Percentiles rank a stretch among this genome's conserved stretches.
Conservation (phyloP, 1,139 yeast genomes). For the Nadsonia commutata region DNA sequence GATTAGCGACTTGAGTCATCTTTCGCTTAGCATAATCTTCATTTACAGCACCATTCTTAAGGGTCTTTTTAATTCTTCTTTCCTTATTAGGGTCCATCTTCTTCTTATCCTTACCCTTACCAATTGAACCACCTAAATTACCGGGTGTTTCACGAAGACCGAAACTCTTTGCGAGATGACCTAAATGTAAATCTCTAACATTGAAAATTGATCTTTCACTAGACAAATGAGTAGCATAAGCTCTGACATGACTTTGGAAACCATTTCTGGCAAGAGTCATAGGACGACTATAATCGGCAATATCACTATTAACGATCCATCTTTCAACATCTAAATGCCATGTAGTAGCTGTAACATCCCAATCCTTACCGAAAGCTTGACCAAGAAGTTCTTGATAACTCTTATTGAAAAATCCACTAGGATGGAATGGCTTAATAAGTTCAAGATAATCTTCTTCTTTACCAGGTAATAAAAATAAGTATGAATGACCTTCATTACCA, state of each 20-base stretch:
- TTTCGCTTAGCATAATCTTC: slow-evolving; percentile 4
- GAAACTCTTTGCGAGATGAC: slow-evolving; percentile 89
- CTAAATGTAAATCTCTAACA: slow-evolving; percentile 70
- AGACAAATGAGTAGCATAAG: slow-evolving; percentile 89
- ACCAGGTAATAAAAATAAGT: slow-evolving; percentile 72
- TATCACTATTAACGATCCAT: slow-evolving; percentile 60
- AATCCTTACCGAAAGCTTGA: slow-evolving; percentile 47
- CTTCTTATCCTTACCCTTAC: slow-evolving; percentile 11
- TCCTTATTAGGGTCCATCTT: slow-evolving; percentile 17
- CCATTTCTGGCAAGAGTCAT: slow-evolving; percentile 65
- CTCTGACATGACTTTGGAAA: slow-evolving; percentile 79
- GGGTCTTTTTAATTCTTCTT: slow-evolving; percentile 18
- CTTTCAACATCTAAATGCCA: slow-evolving; percentile 89
- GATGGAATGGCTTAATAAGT: slow-evolving; percentile 42
- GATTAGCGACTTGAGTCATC: slow-evolving; percentile 2
- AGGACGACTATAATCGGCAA: slow-evolving; percentile 29
- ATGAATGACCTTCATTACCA: slow-evolving; percentile 56
- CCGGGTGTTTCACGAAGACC: slow-evolving; percentile 93
- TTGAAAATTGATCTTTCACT: slow-evolving; percentile 68
- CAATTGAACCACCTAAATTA: slow-evolving; percentile 31
- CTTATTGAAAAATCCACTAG: slow-evolving; percentile 34
- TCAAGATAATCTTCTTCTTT: slow-evolving; percentile 74
- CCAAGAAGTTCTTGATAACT: slow-evolving; percentile 37
- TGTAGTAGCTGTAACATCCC: slow-evolving; percentile 94
- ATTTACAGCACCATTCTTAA: slow-evolving; percentile 4